Evolutionary conservation across 83 land plant genomes (phyloP).

Genomic region (Thuja plicata): DNA sequence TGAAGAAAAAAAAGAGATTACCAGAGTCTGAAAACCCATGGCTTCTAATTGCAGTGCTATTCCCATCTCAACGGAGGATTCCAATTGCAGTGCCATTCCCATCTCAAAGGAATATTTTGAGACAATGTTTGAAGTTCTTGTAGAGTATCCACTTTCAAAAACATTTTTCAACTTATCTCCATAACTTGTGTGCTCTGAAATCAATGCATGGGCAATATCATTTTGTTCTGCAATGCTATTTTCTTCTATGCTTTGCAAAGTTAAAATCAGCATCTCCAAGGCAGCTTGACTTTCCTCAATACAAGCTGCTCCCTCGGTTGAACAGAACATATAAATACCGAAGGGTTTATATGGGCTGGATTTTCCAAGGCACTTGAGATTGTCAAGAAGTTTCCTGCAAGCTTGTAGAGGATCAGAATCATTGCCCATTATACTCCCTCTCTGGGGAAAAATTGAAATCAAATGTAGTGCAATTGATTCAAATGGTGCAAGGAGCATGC

Average conservation of each 20-base stretch:
- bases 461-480: constrained; percentile 16
- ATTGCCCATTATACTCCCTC: constrained; percentile 26
- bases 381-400: not conserved
- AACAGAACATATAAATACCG: constrained; percentile 45
- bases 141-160: not conserved
- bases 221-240: too few relatives aligned
- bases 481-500: constrained; percentile 41
- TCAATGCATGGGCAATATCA: not conserved
- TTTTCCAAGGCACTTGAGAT: not conserved
- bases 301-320: constrained; percentile 24
- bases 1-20: not conserved
- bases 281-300: constrained; percentile 31
- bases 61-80: not conserved
- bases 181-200: not conserved
- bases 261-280: not conserved
- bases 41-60: constrained; percentile 9
- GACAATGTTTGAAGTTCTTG: not conserved
- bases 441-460: constrained; percentile 18
- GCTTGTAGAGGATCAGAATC: not conserved
- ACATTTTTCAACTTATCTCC: not conserved
- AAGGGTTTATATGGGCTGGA: constrained; percentile 55
- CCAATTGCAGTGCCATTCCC: not conserved
- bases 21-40: not conserved
- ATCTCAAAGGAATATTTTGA: not conserved
- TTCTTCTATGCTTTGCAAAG: not conserved